Conservation (phyloP, 805 yeast species). For the Wickerhamomyces tratensis region DNA sequence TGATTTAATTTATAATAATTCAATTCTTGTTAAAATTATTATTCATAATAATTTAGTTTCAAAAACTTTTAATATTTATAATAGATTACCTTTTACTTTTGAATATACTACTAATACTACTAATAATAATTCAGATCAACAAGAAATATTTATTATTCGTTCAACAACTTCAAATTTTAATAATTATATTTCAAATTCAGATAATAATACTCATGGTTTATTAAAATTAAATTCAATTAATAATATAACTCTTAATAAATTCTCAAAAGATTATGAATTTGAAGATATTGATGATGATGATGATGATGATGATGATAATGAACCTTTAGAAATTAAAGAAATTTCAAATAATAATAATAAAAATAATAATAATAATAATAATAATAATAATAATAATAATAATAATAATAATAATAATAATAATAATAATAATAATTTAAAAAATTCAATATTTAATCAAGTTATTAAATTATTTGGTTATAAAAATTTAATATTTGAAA, state of each 20-base stretch:
- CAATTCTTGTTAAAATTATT: constrained; percentile 32
- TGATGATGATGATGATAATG: not conserved
- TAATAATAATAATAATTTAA: constrained; percentile 24
- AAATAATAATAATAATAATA: constrained; percentile 29
- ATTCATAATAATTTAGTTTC: constrained; percentile 45
- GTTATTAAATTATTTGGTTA: not conserved
- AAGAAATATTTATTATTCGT: constrained; percentile 22
- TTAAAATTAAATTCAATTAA: not conserved
- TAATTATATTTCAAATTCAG: too few relatives aligned
- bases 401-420: constrained; percentile 7
- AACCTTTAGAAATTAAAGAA: too few relatives aligned
- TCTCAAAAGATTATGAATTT: not conserved
- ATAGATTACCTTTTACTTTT: constrained; percentile 33
- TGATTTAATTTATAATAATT: constrained; percentile 34
- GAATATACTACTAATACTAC: not conserved
- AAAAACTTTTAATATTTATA: constrained; percentile 44
- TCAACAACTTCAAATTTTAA: constrained; percentile 7
- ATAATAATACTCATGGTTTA: not conserved
- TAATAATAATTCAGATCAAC: constrained; percentile 2
- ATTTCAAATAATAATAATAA: constrained; percentile 21
- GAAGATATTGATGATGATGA: not conserved
- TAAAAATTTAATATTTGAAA: not conserved
- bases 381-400: constrained; percentile 20
- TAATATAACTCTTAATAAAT: not conserved
- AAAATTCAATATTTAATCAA: too few relatives aligned